Evolutionary conservation across 805 yeast genomes (phyloP).

Genomic region (Sugiyamaella americana): DNA sequence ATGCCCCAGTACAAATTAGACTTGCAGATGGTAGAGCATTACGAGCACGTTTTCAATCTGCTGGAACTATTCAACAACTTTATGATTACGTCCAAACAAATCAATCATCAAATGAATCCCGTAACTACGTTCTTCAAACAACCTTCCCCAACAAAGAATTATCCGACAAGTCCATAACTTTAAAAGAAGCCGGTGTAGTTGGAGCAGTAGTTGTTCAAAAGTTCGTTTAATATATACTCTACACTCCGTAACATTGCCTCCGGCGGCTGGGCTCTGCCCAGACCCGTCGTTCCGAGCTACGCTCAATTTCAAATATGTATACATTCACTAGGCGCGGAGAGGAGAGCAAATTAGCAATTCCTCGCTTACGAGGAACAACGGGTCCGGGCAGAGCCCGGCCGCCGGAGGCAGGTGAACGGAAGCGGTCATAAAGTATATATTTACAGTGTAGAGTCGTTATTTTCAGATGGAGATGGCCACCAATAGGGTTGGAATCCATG

Average conservation of each 20-base stretch:
- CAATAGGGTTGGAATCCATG: slow-evolving; percentile 60
- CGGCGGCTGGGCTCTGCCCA: too few relatives aligned
- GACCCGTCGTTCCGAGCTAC: too few relatives aligned
- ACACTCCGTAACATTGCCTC: too few relatives aligned
- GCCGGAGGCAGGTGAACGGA: too few relatives aligned
- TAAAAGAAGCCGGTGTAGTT: slow-evolving; percentile 68
- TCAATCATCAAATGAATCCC: slow-evolving; percentile 34
- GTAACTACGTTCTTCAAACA: slow-evolving; percentile 62
- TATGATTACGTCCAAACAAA: slow-evolving; percentile 61
- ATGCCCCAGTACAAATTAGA: slow-evolving; percentile 72
- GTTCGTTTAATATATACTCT: too few relatives aligned
- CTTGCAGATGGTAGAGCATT: slow-evolving; percentile 74
- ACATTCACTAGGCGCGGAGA: too few relatives aligned
- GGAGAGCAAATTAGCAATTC: too few relatives aligned
- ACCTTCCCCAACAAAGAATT: slow-evolving; percentile 79
- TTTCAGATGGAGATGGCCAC: slow-evolving; percentile 50
- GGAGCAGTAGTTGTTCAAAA: slow-evolving; percentile 89
- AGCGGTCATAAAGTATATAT: too few relatives aligned
- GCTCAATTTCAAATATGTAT: too few relatives aligned
- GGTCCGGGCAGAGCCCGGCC: too few relatives aligned
- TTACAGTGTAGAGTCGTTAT: background rate
- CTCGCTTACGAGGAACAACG: too few relatives aligned
- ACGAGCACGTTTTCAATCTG: slow-evolving; percentile 55
- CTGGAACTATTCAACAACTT: slow-evolving; percentile 58
- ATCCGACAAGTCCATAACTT: slow-evolving; percentile 48